A percentile compares a stretch with the other conserved stretches of the same genome.
phyloP scores from a whole-genome alignment of 1,139 yeast genomes.

The Yamadazyma taylorii region DNA sequence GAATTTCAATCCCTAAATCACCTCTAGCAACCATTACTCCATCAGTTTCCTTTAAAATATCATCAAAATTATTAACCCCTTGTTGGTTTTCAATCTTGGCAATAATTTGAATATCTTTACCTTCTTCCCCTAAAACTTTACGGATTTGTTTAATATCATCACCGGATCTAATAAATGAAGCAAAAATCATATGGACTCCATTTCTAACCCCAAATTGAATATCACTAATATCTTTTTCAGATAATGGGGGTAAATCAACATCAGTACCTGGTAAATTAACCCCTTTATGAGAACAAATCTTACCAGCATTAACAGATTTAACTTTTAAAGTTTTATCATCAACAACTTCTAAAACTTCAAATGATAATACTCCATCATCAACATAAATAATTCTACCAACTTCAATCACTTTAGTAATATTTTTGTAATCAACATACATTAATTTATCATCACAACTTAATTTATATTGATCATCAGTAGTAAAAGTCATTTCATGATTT shows the following conservation, averaged over 20 bases:
- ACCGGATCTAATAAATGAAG: constrained; percentile 96
- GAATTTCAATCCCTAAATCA: constrained; percentile 99
- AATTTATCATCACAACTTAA: constrained; percentile 69
- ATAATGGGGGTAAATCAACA: constrained; percentile 96
- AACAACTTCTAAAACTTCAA: constrained; percentile 81
- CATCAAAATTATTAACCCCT: constrained; percentile 99
- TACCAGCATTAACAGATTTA: constrained; percentile 89
- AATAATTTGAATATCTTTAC: constrained; percentile 92
- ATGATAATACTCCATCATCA: constrained; percentile 97
- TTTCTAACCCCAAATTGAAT: constrained; percentile 93
- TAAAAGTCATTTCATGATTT: constrained; percentile 87
- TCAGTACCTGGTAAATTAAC: constrained; percentile 99
- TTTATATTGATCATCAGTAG: constrained; percentile 84
- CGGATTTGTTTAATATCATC: constrained; percentile 88
- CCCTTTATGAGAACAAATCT: constrained; percentile 96
- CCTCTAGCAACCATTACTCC: constrained; percentile 99
- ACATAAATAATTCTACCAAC: constrained; percentile 87
- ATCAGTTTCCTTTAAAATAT: constrained; percentile 88
- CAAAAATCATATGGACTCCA: constrained; percentile 96
- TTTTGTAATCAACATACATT: constrained; percentile 92
- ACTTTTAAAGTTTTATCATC: constrained; percentile 84
- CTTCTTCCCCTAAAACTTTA: constrained; percentile 93
- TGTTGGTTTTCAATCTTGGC: constrained; percentile 99
- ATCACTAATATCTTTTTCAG: constrained; percentile 94
- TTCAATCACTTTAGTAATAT: constrained; percentile 90